Conservation (phyloP, 306 rosid genomes). For the Hippophae rhamnoides region DNA sequence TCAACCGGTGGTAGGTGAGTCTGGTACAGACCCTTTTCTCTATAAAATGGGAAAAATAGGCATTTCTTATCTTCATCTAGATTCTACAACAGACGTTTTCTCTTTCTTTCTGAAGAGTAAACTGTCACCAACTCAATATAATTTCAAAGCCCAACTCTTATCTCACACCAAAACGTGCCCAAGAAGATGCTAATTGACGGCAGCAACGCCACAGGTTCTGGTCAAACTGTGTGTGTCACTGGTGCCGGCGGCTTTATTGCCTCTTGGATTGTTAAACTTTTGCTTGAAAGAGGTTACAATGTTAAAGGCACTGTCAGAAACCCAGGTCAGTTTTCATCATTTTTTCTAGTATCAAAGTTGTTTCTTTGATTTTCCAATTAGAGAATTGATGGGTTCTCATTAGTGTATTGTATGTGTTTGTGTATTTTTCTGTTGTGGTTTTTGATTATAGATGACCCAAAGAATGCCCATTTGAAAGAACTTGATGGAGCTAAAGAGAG, state of each 20-base stretch:
- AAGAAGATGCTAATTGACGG: conserved; percentile 37
- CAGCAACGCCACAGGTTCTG: conserved; percentile 14
- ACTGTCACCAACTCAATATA: too few species aligned
- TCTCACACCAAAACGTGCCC: too few species aligned
- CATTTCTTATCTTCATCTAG: too few species aligned
- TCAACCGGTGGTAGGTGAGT: too few species aligned
- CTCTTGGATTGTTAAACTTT: conserved; percentile 75
- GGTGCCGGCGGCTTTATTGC: conserved; percentile 98
- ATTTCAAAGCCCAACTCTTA: too few species aligned
- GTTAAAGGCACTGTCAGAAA: conserved; percentile 80
- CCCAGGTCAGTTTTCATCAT: conserved; percentile 35
- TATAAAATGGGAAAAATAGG: too few species aligned
- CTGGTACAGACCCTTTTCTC: too few species aligned
- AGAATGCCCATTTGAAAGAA: conserved; percentile 66
- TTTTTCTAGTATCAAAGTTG: neutral
- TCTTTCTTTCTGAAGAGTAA: too few species aligned
- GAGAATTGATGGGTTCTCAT: neutral
- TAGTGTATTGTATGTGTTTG: neutral
- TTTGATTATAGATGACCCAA: conserved; percentile 53
- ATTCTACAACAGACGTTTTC: too few species aligned
- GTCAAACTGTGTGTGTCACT: conserved; percentile 71
- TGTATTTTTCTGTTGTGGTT: neutral
- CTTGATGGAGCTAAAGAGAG: conserved; percentile 78
- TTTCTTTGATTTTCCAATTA: too few species aligned
- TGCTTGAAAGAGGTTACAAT: conserved; percentile 63